A percentile compares a stretch with the other conserved stretches of the same genome.
Conservation (phyloP, 441 rosid genomes). For the Jatropha multifida region DNA sequence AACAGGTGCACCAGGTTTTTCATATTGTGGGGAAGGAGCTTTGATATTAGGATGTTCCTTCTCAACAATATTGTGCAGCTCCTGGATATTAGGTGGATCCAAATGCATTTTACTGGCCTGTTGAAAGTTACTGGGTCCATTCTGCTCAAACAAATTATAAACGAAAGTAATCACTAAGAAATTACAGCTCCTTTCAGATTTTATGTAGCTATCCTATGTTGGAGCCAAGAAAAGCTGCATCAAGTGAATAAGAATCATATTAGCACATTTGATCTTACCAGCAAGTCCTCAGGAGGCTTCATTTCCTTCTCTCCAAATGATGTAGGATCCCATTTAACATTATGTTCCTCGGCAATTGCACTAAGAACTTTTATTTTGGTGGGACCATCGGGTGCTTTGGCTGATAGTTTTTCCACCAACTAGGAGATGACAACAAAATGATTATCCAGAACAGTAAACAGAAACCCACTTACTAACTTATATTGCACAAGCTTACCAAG, state of each 20-base stretch:
- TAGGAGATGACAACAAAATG: constrained; percentile 29
- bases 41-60: constrained; percentile 35
- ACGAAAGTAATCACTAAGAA: background rate
- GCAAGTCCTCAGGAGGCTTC: constrained; percentile 52
- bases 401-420: constrained; percentile 87
- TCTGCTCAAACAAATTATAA: constrained; percentile 43
- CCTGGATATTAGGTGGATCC: constrained; percentile 40
- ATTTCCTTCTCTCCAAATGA: constrained; percentile 60
- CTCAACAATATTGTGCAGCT: constrained; percentile 26
- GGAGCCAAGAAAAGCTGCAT: background rate
- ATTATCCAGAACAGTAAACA: constrained; percentile 17
- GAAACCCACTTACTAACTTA: constrained; percentile 5
- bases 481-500: constrained; percentile 47
- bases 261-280: constrained; percentile 38
- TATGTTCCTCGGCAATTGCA: constrained; percentile 74
- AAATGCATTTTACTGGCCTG: constrained; percentile 39
- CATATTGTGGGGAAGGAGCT: constrained; percentile 33
- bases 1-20: constrained; percentile 34
- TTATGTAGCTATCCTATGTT: background rate
- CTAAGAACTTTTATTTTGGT: constrained; percentile 72
- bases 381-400: constrained; percentile 81
- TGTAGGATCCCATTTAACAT: constrained; percentile 73
- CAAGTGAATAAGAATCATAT: constrained; percentile 10
- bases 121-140: constrained; percentile 60
- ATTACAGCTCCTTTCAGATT: constrained; percentile 6